Conservation (phyloP, 2,329 filamentous ascomycete genomes). For the Pezicula radicicola region DNA sequence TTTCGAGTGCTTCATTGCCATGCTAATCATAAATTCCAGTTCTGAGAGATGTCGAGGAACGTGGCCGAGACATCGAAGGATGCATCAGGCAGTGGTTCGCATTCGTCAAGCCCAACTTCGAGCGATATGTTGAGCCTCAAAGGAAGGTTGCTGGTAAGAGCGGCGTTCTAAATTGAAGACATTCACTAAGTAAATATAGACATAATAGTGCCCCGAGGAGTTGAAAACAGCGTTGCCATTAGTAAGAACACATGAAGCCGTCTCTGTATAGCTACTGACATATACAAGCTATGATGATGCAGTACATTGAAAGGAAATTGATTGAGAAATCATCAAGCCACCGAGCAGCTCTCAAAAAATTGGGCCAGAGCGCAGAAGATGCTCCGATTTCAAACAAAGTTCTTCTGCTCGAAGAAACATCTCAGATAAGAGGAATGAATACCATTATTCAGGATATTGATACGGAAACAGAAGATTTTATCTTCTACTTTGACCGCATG, state of each 20-base stretch:
- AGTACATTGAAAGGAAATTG: slow-evolving; percentile 86
- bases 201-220: slow-evolving; percentile 90
- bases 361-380: slow-evolving; percentile 70
- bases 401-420: slow-evolving; percentile 69
- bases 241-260: slow-evolving; percentile 40
- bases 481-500: slow-evolving; percentile 94
- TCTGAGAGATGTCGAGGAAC: slow-evolving; percentile 86
- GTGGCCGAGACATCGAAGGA: slow-evolving; percentile 88
- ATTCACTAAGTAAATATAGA: slow-evolving; percentile 45
- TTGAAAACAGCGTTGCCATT: slow-evolving; percentile 93
- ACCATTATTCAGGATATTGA: slow-evolving; percentile 82
- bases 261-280: slow-evolving; percentile 2
- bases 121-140: slow-evolving; percentile 91
- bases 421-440: slow-evolving; percentile 83
- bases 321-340: slow-evolving; percentile 83
- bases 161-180: not conserved
- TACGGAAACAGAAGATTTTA: slow-evolving; percentile 83
- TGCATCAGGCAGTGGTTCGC: slow-evolving; percentile 98
- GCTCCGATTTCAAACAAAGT: slow-evolving; percentile 74
- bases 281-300: slow-evolving; percentile 76
- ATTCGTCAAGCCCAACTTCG: slow-evolving; percentile 96
- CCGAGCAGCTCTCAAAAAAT: slow-evolving; percentile 70
- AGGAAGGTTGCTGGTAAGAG: slow-evolving; percentile 71
- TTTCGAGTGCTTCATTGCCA: too few relatives aligned
- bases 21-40: slow-evolving; percentile 3